Base-by-base conservation (phyloP, 1,284 basidiomycete species). In the Apiotrichum mycotoxinovorans region DNA sequence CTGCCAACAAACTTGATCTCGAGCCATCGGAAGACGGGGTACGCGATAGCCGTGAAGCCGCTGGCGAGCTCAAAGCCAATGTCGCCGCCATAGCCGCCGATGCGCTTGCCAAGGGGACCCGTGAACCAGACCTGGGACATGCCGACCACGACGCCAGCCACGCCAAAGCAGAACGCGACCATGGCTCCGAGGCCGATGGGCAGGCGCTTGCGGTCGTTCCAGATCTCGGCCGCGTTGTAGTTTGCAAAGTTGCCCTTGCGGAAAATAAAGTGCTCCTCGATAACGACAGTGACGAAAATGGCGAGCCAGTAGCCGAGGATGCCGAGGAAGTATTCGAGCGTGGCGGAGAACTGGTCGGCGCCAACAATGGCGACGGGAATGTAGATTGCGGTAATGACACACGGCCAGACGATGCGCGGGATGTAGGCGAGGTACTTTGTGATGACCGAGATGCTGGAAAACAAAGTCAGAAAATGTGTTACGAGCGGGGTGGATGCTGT, bases 191-290 rank as follows among this genome's bases (percentile, higher is more conserved):
- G 46, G 15, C 73, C 71, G 23, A 68, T 43, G 1, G 70, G 72
- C 4, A 74, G 56, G 8, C 57, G 41, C 10, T 52, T 50, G 8
- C 40, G 38, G 42, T 59, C 44, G 64, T 75, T 75, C 70, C 75
- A 75, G 0, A 61, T 52, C 12, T 66, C 64, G 40, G 66, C 68
- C 30, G 66, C 69, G 62, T 73, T 60, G 60, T 72, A 73, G 54
- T 67, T 71, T n/a, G 35, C 56, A 48, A 61, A 77, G 18, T 64
- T 57, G 23, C 66, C 68, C n/a, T 62, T 57, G 25, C 75, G 65
- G 75, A 78, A 77, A 60, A 78, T 73, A 59, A 70, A 69, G 64
- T 78, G 74, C 60, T 77, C 75, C 52, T 75, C 68, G 17, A 74
- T 43, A 25, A 78, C 63, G 56, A 77, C 70, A 20, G 62, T 62